Conservation (phyloP, 2,329 filamentous ascomycete genomes). For the Macrophomina phaseolina region DNA sequence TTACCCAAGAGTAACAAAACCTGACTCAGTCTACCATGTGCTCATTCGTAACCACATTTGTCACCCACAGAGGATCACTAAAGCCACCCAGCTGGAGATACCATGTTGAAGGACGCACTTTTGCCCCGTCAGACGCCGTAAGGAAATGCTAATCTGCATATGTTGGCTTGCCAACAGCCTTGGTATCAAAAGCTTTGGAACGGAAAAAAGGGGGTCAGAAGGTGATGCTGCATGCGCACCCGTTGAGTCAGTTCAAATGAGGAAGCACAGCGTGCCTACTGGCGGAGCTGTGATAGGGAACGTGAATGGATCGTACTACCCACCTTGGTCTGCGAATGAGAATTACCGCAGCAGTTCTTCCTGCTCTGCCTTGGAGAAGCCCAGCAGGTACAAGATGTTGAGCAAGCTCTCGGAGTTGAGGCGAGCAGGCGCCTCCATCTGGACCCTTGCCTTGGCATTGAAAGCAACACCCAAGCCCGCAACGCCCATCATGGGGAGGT, state of each 20-base stretch:
- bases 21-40: too few relatives aligned
- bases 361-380: slow-evolving; percentile 71
- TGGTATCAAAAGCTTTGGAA: slow-evolving; percentile 11
- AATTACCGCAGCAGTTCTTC: slow-evolving; percentile 47
- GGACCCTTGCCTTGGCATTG: slow-evolving; percentile 83
- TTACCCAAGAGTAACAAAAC: too few relatives aligned
- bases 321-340: neutral
- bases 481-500: slow-evolving; percentile 77
- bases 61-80: too few relatives aligned
- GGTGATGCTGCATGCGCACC: neutral
- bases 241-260: slow-evolving; percentile 11
- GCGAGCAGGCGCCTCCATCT: slow-evolving; percentile 74
- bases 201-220: neutral
- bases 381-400: slow-evolving; percentile 76
- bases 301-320: neutral
- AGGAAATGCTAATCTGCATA: neutral
- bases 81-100: neutral
- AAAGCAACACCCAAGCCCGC: slow-evolving; percentile 81
- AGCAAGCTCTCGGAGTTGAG: slow-evolving; percentile 70
- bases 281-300: neutral
- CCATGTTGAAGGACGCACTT: neutral
- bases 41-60: too few relatives aligned
- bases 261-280: neutral
- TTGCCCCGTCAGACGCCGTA: neutral
- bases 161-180: neutral